Conservation (phyloP, 169 alveolate genomes). For the Plasmodium falciparum region DNA sequence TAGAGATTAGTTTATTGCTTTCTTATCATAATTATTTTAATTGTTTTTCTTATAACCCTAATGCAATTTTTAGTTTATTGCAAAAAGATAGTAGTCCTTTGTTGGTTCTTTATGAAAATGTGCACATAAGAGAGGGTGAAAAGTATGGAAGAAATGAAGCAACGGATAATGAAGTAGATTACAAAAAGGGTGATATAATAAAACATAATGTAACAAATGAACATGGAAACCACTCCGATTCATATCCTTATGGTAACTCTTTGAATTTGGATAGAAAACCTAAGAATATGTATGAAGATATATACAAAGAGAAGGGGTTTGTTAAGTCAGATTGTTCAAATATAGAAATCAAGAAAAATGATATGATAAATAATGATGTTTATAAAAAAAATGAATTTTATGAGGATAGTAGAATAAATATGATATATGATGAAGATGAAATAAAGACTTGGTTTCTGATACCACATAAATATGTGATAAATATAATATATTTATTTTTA, state of each 20-base stretch:
- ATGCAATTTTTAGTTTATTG: constrained; percentile 46
- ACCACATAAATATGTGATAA: constrained; percentile 49
- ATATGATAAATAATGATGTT: background rate
- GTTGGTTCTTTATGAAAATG: constrained; percentile 9
- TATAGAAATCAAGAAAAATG: background rate
- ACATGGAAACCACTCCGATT: background rate
- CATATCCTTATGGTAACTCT: no score
- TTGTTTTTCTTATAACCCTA: constrained; percentile 53
- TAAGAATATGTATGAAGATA: no score
- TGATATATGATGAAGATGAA: constrained; percentile 17
- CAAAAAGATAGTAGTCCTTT: constrained; percentile 41
- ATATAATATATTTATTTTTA: constrained; percentile 40
- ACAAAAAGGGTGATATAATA: background rate
- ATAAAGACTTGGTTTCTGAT: constrained; percentile 73
- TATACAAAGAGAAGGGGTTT: background rate
- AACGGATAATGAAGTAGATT: background rate
- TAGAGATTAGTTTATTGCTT: constrained; percentile 36
- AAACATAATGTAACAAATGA: background rate
- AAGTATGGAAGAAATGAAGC: background rate
- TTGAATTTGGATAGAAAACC: no score
- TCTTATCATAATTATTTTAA: constrained; percentile 50
- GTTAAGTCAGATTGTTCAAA: background rate
- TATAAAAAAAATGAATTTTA: background rate
- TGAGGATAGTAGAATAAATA: background rate
- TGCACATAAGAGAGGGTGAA: no score